A percentile compares a stretch with the other conserved stretches of the same genome.
phyloP scores from a whole-genome alignment of 2,329 filamentous ascomycete genomes.

The Hymenoscyphus albidus region DNA sequence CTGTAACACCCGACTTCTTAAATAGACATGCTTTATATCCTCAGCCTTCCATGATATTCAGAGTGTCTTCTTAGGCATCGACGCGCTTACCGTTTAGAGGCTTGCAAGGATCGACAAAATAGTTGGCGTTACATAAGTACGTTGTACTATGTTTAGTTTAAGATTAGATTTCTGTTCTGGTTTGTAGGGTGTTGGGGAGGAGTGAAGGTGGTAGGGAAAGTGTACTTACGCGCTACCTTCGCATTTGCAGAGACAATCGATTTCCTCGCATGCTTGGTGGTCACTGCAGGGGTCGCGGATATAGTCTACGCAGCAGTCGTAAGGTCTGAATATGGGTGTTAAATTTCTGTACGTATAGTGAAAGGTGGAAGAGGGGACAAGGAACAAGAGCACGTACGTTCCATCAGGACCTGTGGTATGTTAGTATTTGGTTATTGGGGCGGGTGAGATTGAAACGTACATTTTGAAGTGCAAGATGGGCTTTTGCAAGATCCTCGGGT shows the following conservation, averaged over 20 bases:
- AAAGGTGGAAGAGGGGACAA: too few relatives aligned
- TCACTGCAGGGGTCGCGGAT: conserved; percentile 10
- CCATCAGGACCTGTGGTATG: conserved; percentile 6
- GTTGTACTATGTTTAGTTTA: not conserved
- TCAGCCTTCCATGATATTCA: too few relatives aligned
- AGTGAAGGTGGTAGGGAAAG: not conserved
- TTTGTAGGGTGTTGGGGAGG: not conserved
- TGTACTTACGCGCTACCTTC: conserved; percentile 1
- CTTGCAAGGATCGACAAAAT: conserved; percentile 7
- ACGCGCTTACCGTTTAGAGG: not conserved
- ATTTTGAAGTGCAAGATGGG: not conserved
- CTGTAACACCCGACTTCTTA: too few relatives aligned
- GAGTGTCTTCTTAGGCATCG: too few relatives aligned
- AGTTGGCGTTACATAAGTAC: conserved; percentile 10
- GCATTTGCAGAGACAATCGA: conserved; percentile 10
- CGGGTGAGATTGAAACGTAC: not conserved
- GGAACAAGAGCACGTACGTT: conserved; percentile 3
- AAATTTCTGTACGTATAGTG: not conserved
- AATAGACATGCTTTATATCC: too few relatives aligned
- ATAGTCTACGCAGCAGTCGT: conserved; percentile 10
- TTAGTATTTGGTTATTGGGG: not conserved
- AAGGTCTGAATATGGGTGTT: not conserved
- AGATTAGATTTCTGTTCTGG: not conserved
- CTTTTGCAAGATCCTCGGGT: not conserved
- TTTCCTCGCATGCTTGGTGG: conserved; percentile 7